These are phyloP conservation scores for Aurinia saxatilis DNA, from an alignment of 345 rosid species.

Conservation along the genomic window DNA sequence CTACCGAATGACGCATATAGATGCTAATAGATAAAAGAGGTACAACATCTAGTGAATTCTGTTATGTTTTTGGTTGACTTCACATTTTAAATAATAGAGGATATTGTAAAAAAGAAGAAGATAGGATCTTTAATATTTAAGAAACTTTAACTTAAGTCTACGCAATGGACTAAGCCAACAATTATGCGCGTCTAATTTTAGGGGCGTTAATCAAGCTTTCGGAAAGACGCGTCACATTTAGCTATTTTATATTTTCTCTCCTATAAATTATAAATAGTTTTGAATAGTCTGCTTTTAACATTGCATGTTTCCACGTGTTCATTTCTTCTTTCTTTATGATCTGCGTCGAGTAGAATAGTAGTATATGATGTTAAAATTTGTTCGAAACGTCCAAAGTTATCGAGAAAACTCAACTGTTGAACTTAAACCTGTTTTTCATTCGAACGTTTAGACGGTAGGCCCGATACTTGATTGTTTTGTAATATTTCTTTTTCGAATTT, in stretches of 20 bases:
- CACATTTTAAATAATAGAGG: not conserved
- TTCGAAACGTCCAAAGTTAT: not conserved
- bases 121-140: not conserved
- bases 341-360: not conserved
- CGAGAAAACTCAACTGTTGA: too few species aligned
- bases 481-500: too few species aligned
- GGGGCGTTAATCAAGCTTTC: not conserved
- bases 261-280: too few species aligned
- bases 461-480: too few species aligned
- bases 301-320: not conserved
- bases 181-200: not conserved
- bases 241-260: not conserved
- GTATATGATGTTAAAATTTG: not conserved
- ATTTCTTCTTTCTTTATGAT: not conserved
- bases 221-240: not conserved
- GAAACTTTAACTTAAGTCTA: not conserved
- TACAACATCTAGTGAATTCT: not conserved
- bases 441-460: too few species aligned
- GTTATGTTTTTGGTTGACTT: not conserved
- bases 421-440: too few species aligned
- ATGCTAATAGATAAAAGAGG: too few species aligned
- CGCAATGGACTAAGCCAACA: constrained; percentile 5
- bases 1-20: not conserved
- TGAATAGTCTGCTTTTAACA: not conserved
- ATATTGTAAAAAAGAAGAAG: not conserved